Percentiles rank a stretch among this genome's conserved stretches.
phyloP scores from a whole-genome alignment of 768 basidiomycete genomes.

The Lactifluus volemus region DNA sequence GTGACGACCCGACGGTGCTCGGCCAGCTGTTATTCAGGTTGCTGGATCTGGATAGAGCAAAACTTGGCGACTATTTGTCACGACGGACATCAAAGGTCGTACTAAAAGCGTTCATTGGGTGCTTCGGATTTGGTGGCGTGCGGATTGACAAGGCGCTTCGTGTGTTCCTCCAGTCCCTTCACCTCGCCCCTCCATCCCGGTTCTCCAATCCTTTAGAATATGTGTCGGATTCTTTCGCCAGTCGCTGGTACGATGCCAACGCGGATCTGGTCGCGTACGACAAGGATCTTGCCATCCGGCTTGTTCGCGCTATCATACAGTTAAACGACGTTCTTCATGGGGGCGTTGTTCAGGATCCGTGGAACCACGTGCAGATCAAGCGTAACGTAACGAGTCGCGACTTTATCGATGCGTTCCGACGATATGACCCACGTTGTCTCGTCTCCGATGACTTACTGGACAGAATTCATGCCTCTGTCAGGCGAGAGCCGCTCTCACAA shows the following conservation, averaged over 20 bases:
- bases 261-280: conserved; percentile 68
- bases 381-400: conserved; percentile 63
- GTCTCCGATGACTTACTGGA: conserved; percentile 70
- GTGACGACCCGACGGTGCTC: conserved; percentile 64
- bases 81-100: conserved; percentile 64
- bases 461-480: conserved; percentile 72
- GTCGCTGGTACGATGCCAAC: conserved; percentile 89
- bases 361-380: conserved; percentile 43
- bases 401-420: conserved; percentile 77
- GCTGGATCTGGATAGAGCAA: conserved; percentile 71
- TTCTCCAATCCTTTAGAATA: conserved; percentile 47
- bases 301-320: conserved; percentile 76
- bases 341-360: conserved; percentile 53
- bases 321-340: conserved; percentile 85
- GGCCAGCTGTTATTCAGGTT: conserved; percentile 76
- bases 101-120: conserved; percentile 77
- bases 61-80: conserved; percentile 78
- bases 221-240: conserved; percentile 76
- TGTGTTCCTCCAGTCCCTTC: conserved; percentile 77
- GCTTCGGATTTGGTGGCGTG: conserved; percentile 76
- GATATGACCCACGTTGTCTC: conserved; percentile 59
- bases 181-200: conserved; percentile 42
- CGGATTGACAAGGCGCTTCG: conserved; percentile 86
- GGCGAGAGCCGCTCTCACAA: conserved; percentile 62
- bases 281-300: conserved; percentile 66